Base-by-base conservation (phyloP, 306 rosid species). In the Castanea sativa region DNA sequence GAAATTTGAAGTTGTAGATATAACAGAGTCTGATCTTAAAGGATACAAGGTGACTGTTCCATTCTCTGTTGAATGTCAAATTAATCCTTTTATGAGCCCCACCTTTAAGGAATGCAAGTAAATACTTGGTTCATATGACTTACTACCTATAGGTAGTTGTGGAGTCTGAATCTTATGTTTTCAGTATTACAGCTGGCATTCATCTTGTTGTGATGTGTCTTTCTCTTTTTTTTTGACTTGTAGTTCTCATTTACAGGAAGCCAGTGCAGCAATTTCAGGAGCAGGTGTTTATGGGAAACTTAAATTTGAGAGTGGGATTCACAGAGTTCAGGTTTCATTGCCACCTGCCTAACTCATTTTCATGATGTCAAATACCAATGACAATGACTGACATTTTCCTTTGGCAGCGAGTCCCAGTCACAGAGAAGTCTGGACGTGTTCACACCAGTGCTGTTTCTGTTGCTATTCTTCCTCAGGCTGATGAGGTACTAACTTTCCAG, bases 381-480 rank as follows among this genome's bases (percentile, higher is more conserved):
- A 52, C n/a, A 76, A 73, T 35, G 61, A 72, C 78, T 85, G 51
- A 84, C 63, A 25, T 6, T 69, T 77, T 69, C 81, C 60, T 76
- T 75, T 79, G 59, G 75, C 87, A 94, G 98, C 86, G 97, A 73
- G 94, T 92, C 82, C 98, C 97, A 55, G 92, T 92, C 76, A 94
- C 98, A 55, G 98, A 94, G 85, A 94, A 92, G 82, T 81, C 83
- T 51, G 98, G 97, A 78, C 98, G 98, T 19, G 86, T 92, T 79
- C 97, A 92, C 84, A 94, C 98, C 55, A 94, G 98, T 91, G 97
- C 98, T 78, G 84, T 94, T 77, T 92, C 98, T 85, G 97, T 94
- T 69, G 98, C 97, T 70, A 92, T 91, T 80, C 98, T 94, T 76
- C 97, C 98, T 77, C 97, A 94, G 82, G 97, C 97, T 71, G 97